Conservation (phyloP, 2,329 filamentous ascomycete genomes). For the Pseudodiploospora longispora region DNA sequence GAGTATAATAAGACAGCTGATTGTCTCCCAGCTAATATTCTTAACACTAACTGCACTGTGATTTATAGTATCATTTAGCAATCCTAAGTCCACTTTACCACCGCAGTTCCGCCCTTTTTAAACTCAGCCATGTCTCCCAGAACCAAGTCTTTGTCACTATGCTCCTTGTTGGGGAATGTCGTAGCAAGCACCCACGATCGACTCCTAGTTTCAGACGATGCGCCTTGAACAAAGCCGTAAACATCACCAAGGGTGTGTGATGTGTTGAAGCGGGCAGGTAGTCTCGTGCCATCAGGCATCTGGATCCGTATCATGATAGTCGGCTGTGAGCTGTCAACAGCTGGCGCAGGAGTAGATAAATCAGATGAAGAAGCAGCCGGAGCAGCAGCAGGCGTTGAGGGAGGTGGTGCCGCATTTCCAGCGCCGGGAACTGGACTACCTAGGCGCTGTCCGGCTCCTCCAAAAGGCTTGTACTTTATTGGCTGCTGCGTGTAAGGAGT, state of each 20-base stretch:
- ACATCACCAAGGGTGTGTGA: conserved; percentile 70
- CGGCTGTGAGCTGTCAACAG: conserved; percentile 58
- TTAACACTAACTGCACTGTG: no score
- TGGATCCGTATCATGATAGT: conserved; percentile 67
- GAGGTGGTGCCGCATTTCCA: conserved; percentile 10
- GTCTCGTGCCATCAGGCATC: conserved; percentile 66
- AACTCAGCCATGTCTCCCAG: conserved; percentile 56
- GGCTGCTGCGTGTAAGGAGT: conserved; percentile 62
- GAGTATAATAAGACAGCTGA: no score
- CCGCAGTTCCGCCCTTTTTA: conserved; percentile 56
- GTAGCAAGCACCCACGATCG: conserved; percentile 71
- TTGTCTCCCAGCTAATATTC: no score
- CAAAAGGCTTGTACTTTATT: conserved; percentile 68
- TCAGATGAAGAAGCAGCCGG: conserved; percentile 26
- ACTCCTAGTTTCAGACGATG: conserved; percentile 46
- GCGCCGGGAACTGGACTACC: conserved; percentile 68
- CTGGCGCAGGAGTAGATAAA: conserved; percentile 20
- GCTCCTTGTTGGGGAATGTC: conserved; percentile 75
- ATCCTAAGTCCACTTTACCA: conserved; percentile 49
- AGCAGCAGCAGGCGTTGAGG: conserved; percentile 19
- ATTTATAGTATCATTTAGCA: not conserved
- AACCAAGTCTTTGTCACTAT: conserved; percentile 56
- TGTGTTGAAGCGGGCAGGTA: conserved; percentile 76
- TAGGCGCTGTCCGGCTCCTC: conserved; percentile 62
- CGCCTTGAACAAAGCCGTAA: conserved; percentile 64